Evolutionary conservation across 1,284 basidiomycete genomes (phyloP), one percentile per base, ranked within the genome.

Genomic region (Apiotrichum sp.): DNA sequence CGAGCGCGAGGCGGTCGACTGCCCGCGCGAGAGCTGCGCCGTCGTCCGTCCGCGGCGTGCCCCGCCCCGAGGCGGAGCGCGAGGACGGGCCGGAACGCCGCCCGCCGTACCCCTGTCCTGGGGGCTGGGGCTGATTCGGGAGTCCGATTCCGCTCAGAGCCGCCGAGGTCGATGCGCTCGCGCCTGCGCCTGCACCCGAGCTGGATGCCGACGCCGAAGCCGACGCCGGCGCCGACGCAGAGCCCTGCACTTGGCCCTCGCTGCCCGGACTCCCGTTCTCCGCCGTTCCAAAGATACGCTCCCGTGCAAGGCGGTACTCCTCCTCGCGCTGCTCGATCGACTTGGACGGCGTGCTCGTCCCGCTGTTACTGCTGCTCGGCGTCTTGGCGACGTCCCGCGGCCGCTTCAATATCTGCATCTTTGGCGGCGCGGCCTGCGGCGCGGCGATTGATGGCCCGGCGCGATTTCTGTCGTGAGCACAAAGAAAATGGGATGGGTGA

Each of bases 241-340:
- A 3, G n/a, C 33, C 10, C 34, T 38, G 7, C 8, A 7, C 40
- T 7, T 9, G 6, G 5, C 40, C 40, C 7, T 11, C 35, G 11
- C 8, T 5, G 40, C 6, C 6, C 41, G 45, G 34, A 46, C 41
- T 47, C 34, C 32, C 53, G 41, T 43, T 36, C n/a, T 38, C 38
- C 8, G 35, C 32, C 9, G 50, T 32, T 10, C 59, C 61, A 44
- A 62, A 62, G 56, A 62, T 62, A 3, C 61, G 50, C 53, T 62
- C 61, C 11, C 61, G 52, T 8, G 61, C 61, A 1, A 62, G 45
- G 2, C 61, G 55, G 52, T 62, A 62, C 48, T 62, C 61, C 53
- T 62, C 61, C 42, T 62, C 61, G 4, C 61, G 36, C 55, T 62
- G 61, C 3, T 56, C 53, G 40, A 59, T 48, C 22, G 47, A 50